Evolutionary conservation across 179 eudicot species (phyloP).

Genomic region (Nepenthes alata): DNA sequence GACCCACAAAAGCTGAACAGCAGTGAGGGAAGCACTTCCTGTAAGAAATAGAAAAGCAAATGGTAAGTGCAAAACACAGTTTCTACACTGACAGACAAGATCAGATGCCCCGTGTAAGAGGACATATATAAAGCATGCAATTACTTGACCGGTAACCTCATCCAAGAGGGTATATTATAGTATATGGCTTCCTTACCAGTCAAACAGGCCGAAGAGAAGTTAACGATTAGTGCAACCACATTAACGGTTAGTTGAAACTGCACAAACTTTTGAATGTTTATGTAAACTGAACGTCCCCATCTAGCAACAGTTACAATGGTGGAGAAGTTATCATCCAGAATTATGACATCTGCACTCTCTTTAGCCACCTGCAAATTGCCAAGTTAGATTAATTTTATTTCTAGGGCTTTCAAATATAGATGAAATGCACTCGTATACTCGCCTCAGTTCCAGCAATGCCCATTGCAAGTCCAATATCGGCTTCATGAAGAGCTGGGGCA

Average conservation of each 20-base stretch:
- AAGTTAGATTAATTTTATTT: not conserved
- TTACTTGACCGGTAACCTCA: not conserved
- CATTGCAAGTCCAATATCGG: constrained; percentile 97
- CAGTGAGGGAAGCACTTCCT: constrained; percentile 85
- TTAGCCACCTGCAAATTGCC: constrained; percentile 57
- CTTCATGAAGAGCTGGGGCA: constrained; percentile 97
- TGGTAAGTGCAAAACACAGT: not conserved
- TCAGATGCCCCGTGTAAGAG: not conserved
- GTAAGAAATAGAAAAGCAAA: constrained; percentile 3
- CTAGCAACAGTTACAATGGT: constrained; percentile 89
- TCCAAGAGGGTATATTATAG: not conserved
- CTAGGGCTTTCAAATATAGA: constrained; percentile 1
- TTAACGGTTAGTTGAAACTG: constrained; percentile 97
- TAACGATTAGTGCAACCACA: constrained; percentile 74
- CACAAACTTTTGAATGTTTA: constrained; percentile 88
- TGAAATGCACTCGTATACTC: not conserved
- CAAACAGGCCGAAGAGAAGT: constrained; percentile 83
- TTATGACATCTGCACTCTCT: constrained; percentile 94
- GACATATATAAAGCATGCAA: not conserved
- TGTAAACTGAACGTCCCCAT: constrained; percentile 96
- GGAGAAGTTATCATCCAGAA: constrained; percentile 90
- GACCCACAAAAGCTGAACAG: constrained; percentile 94
- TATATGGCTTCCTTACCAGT: constrained; percentile 45
- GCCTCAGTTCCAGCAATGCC: constrained; percentile 97
- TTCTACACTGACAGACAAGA: no score